Base-by-base conservation (phyloP, 192 early-diverging fungal genomes). In the Haplosporangium gracile region DNA sequence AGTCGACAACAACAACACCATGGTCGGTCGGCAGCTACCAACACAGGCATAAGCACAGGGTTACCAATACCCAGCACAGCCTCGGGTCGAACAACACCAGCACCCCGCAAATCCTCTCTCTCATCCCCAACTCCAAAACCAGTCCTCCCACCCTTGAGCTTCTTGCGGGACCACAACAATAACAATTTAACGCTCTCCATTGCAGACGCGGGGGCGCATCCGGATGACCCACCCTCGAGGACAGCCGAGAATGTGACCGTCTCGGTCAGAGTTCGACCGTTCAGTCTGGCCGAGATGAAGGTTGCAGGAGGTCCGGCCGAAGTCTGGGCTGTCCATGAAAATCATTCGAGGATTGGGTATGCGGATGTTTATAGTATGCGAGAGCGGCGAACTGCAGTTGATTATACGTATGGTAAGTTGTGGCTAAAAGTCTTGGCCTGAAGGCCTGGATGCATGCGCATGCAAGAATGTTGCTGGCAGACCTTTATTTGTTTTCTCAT, bases 191-290 rank as follows among this genome's bases (percentile, higher is more conserved):
- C 70, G 0, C 72, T 68, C 34, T 78, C 83, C 11, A 69, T 74
- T 9, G 83, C 70, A 1, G 75, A 55, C n/a, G 74, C 65, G 16
- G 82, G 74, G 2, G 57, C 53, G n/a, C 34, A 39, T 1, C 36
- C 36, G 15, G 74, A 63, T 4, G 71, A 73, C 42, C 40, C 42
- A 26, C 51, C 71, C 32, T 60, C 39, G 36, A 11, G 74, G 29
- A 47, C 63, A 18, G 83, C 83, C 43, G 83, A 93, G 76, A 91
- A 90, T 81, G 88, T 96, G 15, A 93, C 93, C 39, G 95, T 96
- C 42, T 91, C 93, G n/a, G 93, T 96, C 51, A 91, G 95, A 49
- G 88, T 94, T 42, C 89, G 95, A 49, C 95, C 95, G 29, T 90
- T 93, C 20, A 94, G 91, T 47, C 81, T 88, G 22, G 86, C 89